Conservation (phyloP, 129 eudicot species). For the Flaveria linearis region DNA sequence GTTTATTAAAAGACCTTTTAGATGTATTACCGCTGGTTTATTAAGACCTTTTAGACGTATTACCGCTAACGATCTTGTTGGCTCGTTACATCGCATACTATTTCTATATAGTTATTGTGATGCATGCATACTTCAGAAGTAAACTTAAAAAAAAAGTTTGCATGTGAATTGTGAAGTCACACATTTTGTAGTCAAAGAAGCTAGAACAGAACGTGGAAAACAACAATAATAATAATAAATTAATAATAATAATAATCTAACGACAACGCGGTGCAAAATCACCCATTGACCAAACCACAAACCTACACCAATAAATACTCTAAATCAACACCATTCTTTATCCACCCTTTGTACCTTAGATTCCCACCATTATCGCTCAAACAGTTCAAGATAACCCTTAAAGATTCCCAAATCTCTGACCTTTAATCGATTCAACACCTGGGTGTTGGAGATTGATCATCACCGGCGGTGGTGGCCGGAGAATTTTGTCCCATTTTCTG, state of each 20-base stretch:
- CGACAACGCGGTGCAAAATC: not conserved
- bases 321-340: too few relatives aligned
- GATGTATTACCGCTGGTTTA: too few relatives aligned
- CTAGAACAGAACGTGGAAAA: not conserved
- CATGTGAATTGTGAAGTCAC: not conserved
- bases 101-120: too few relatives aligned
- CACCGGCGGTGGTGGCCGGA: conserved; percentile 1
- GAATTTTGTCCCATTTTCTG: not conserved
- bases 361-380: not conserved
- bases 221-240: not conserved
- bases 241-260: not conserved
- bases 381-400: too few relatives aligned
- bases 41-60: too few relatives aligned
- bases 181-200: not conserved
- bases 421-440: conserved; percentile 6
- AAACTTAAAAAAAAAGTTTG: not conserved
- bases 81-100: too few relatives aligned
- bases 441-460: not conserved
- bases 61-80: too few relatives aligned
- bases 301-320: conserved; percentile 9
- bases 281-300: conserved; percentile 9
- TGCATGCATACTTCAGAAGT: not conserved
- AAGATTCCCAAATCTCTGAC: not conserved
- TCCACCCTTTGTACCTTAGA: not conserved
- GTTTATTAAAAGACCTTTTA: too few relatives aligned